These are phyloP conservation scores for Adansonia madagascariensis DNA, from an alignment of 441 rosid genomes.

Conservation along the genomic window DNA sequence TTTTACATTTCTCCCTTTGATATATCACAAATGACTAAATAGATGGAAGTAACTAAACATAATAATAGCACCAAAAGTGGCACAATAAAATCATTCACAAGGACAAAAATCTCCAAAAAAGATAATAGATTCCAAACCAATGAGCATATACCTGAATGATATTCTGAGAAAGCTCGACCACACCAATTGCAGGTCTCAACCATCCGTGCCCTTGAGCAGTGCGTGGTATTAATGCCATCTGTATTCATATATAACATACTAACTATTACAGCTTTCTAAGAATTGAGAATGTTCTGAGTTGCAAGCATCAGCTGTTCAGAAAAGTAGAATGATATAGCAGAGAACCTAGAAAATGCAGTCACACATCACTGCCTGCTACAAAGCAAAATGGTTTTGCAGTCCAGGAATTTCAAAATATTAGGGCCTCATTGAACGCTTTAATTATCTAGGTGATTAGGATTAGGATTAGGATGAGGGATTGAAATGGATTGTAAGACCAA, in stretches of 20 bases:
- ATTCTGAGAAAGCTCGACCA: constrained; percentile 92
- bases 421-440: background rate
- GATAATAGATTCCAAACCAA: constrained; percentile 15
- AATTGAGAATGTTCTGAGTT: constrained; percentile 5
- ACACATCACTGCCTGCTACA: background rate
- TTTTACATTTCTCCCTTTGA: background rate
- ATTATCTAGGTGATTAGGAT: constrained; percentile 7
- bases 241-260: constrained; percentile 30
- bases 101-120: background rate
- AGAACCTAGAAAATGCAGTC: constrained; percentile 4
- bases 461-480: constrained; percentile 1
- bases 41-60: background rate
- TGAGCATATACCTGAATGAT: constrained; percentile 73
- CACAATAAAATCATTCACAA: background rate
- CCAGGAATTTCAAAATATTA: constrained; percentile 8
- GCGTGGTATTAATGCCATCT: constrained; percentile 97
- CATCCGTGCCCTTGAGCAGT: constrained; percentile 95
- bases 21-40: background rate
- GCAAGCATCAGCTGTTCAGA: background rate
- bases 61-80: background rate
- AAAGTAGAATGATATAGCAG: constrained; percentile 14
- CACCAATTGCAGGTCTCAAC: constrained; percentile 98
- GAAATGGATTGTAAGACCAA: constrained; percentile 7
- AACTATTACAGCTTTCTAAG: constrained; percentile 9
- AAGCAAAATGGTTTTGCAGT: background rate